A percentile compares a stretch with the other conserved stretches of the same genome.
Evolutionary conservation across 2,329 filamentous ascomycete species (phyloP).

Genomic region (Fusarium azukiicola): DNA sequence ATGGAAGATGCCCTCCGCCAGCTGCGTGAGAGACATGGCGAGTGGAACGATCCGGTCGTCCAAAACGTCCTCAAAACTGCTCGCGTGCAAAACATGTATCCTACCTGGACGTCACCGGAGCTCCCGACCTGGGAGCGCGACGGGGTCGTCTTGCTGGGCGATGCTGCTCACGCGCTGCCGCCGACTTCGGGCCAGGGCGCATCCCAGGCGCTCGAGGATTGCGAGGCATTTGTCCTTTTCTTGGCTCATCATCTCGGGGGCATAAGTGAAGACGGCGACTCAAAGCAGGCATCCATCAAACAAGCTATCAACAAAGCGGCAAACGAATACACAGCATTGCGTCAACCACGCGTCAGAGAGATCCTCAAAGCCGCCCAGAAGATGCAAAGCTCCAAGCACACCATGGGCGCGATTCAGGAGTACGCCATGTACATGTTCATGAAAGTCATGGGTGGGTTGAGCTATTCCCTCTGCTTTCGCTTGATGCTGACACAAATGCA

Average conservation of each 20-base stretch:
- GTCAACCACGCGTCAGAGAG: conserved; percentile 26
- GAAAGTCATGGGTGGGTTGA: conserved; percentile 28
- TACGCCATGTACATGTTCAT: conserved; percentile 38
- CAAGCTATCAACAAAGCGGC: conserved; percentile 29
- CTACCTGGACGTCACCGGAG: conserved; percentile 34
- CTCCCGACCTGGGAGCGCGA: conserved; percentile 35
- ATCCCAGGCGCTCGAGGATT: conserved; percentile 33
- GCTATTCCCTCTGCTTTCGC: not conserved
- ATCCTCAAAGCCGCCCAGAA: conserved; percentile 35
- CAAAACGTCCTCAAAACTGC: conserved; percentile 16
- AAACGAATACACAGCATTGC: conserved; percentile 30
- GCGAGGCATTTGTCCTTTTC: conserved; percentile 29
- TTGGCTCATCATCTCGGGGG: conserved; percentile 6
- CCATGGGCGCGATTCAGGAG: conserved; percentile 33
- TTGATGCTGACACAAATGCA: not conserved
- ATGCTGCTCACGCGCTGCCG: conserved; percentile 35
- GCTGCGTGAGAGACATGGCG: conserved; percentile 22
- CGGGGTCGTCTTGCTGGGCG: conserved; percentile 30
- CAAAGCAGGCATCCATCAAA: not conserved
- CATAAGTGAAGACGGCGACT: not conserved
- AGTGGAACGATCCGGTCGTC: conserved; percentile 37
- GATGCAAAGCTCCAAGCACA: conserved; percentile 32
- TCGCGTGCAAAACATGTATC: conserved; percentile 32
- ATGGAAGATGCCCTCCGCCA: conserved; percentile 26
- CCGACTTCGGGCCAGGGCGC: conserved; percentile 34